Percentiles rank a stretch among this genome's conserved stretches.
These are phyloP conservation scores for Penicillium manginii DNA, from an alignment of 495 filamentous ascomycete genomes.

Conservation along the genomic window DNA sequence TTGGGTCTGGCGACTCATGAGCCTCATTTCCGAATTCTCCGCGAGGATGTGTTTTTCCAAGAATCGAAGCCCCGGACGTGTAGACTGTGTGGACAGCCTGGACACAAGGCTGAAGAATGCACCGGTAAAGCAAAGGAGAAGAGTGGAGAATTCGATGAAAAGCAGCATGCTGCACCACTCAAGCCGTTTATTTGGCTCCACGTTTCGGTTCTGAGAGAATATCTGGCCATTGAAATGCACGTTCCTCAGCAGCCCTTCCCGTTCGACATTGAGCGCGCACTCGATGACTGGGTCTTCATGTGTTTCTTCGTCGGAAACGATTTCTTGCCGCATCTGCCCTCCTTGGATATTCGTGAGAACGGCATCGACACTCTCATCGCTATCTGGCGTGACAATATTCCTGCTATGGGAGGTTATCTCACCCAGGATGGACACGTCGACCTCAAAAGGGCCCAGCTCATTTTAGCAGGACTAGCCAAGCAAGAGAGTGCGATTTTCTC, in stretches of 20 bases:
- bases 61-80: constrained; percentile 80
- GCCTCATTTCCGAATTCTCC: constrained; percentile 93
- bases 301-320: constrained; percentile 99
- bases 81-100: constrained; percentile 85
- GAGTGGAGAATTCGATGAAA: constrained; percentile 82
- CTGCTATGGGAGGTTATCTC: constrained; percentile 89
- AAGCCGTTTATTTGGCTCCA: constrained; percentile 99
- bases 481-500: constrained; percentile 95
- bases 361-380: constrained; percentile 95
- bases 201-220: constrained; percentile 88
- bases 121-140: constrained; percentile 82
- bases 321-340: constrained; percentile 95
- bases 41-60: constrained; percentile 96
- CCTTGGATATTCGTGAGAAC: constrained; percentile 94
- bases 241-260: constrained; percentile 78
- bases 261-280: constrained; percentile 90
- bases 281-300: constrained; percentile 99
- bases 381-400: constrained; percentile 93
- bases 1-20: constrained; percentile 96
- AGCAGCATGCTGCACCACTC: constrained; percentile 64
- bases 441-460: constrained; percentile 81
- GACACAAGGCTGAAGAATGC: constrained; percentile 84
- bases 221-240: constrained; percentile 85
- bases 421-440: constrained; percentile 94
- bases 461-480: constrained; percentile 86